phyloP scores from a whole-genome alignment of 768 basidiomycete genomes.

The Lactifluus hygrophoroides region DNA sequence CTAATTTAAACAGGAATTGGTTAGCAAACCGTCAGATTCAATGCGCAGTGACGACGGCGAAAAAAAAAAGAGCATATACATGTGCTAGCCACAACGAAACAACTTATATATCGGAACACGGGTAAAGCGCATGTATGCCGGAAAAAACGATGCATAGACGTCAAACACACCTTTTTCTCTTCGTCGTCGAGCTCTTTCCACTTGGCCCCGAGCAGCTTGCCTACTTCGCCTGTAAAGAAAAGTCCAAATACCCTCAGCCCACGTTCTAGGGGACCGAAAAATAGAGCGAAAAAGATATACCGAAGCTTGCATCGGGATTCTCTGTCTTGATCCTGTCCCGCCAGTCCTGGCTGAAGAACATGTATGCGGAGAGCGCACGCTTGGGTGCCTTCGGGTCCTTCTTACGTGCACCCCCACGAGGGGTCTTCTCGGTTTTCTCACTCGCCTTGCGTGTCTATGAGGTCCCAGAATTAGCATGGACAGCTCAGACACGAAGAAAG shows the following conservation, averaged over 20 bases:
- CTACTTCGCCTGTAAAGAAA: conserved; percentile 66
- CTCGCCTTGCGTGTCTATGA: conserved; percentile 60
- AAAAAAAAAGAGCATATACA: background rate
- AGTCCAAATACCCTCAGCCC: conserved; percentile 13
- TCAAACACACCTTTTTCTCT: conserved; percentile 71
- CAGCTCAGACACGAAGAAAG: background rate
- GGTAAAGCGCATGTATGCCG: conserved; percentile 5
- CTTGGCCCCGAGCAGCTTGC: conserved; percentile 89
- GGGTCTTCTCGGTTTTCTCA: conserved; percentile 57
- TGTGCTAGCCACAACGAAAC: too few species aligned
- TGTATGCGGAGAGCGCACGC: conserved; percentile 91
- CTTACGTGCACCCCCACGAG: conserved; percentile 43
- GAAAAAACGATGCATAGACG: background rate
- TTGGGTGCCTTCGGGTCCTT: conserved; percentile 86
- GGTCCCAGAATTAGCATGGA: conserved; percentile 13
- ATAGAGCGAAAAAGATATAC: conserved; percentile 33
- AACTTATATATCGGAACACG: too few species aligned
- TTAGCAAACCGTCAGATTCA: conserved; percentile 5
- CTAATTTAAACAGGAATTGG: conserved; percentile 31
- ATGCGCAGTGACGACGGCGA: background rate
- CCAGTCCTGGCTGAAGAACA: conserved; percentile 98
- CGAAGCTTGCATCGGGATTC: conserved; percentile 92
- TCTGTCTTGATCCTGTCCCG: conserved; percentile 91
- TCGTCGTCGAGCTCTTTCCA: conserved; percentile 93
- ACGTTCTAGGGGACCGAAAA: conserved; percentile 7